Percentiles rank a stretch among this genome's conserved stretches.
Conservation (phyloP, 2,329 filamentous ascomycete genomes). For the Exophiala xenobiotica region DNA sequence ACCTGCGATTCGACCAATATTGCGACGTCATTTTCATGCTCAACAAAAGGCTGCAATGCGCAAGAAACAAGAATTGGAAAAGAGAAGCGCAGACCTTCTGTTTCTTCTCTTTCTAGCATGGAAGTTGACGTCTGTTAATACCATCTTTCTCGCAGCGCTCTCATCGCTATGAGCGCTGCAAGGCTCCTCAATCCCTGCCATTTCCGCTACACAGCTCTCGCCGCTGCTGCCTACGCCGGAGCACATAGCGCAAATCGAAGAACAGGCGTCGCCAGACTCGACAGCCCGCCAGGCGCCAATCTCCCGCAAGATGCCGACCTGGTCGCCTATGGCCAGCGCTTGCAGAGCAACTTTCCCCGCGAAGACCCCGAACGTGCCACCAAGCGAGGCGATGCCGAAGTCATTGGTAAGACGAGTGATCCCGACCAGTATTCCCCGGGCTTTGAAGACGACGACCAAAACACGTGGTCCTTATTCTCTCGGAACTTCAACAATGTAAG, state of each 20-base stretch:
- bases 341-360: constrained; percentile 15
- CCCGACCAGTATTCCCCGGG: constrained; percentile 21
- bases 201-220: constrained; percentile 20
- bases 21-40: not conserved
- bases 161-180: constrained; percentile 29
- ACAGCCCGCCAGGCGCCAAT: constrained; percentile 17
- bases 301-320: constrained; percentile 19
- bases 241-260: constrained; percentile 16
- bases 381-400: constrained; percentile 19
- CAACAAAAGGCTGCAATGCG: too few relatives aligned
- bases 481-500: constrained; percentile 42
- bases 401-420: constrained; percentile 20
- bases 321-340: constrained; percentile 13
- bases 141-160: constrained; percentile 26
- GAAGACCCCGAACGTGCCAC: constrained; percentile 15
- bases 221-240: constrained; percentile 19
- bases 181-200: constrained; percentile 16
- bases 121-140: constrained; percentile 14
- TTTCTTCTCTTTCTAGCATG: not conserved
- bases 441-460: constrained; percentile 34
- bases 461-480: constrained; percentile 54
- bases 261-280: constrained; percentile 14
- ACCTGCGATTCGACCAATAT: not conserved
- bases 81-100: too few relatives aligned
- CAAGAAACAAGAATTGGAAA: too few relatives aligned